Conservation (phyloP, 2,329 filamentous ascomycete species). For the Fusarium sp. region DNA sequence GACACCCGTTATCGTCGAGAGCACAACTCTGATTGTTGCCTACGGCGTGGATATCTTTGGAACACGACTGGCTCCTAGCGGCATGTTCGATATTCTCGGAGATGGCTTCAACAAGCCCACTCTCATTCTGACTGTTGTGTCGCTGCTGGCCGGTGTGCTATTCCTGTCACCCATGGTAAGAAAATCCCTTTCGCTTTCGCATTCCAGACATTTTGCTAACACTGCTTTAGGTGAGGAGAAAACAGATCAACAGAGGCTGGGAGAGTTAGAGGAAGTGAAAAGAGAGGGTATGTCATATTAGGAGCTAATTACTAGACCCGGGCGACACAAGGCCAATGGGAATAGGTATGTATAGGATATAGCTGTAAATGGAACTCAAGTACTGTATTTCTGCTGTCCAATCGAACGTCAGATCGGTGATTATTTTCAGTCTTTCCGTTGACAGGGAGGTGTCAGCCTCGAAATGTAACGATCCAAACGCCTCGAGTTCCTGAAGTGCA, state of each 20-base stretch:
- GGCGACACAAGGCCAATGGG: slow-evolving; percentile 14
- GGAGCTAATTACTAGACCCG: slow-evolving; percentile 33
- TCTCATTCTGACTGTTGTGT: slow-evolving; percentile 84
- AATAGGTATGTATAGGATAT: neutral
- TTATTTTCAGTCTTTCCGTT: neutral
- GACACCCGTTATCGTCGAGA: slow-evolving; percentile 84
- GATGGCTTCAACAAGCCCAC: slow-evolving; percentile 94
- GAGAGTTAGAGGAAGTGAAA: slow-evolving; percentile 50
- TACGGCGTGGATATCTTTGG: slow-evolving; percentile 92
- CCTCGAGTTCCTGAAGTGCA: neutral
- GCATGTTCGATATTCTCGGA: slow-evolving; percentile 90
- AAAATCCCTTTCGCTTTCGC: slow-evolving; percentile 34
- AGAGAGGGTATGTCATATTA: slow-evolving; percentile 34
- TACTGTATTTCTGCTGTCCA: slow-evolving; percentile 3
- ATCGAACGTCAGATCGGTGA: neutral
- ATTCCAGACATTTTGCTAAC: slow-evolving; percentile 48
- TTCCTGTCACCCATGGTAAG: slow-evolving; percentile 88
- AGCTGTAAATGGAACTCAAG: slow-evolving; percentile 44
- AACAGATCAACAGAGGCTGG: slow-evolving; percentile 77
- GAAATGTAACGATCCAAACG: slow-evolving; percentile 26
- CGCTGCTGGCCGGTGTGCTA: slow-evolving; percentile 79
- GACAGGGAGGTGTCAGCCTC: slow-evolving; percentile 22
- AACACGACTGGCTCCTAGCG: slow-evolving; percentile 86
- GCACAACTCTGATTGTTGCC: slow-evolving; percentile 88
- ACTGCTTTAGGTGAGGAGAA: slow-evolving; percentile 64